Conservation (phyloP, 2,329 filamentous ascomycete species). For the Teratosphaeria pseudoeucalypti region DNA sequence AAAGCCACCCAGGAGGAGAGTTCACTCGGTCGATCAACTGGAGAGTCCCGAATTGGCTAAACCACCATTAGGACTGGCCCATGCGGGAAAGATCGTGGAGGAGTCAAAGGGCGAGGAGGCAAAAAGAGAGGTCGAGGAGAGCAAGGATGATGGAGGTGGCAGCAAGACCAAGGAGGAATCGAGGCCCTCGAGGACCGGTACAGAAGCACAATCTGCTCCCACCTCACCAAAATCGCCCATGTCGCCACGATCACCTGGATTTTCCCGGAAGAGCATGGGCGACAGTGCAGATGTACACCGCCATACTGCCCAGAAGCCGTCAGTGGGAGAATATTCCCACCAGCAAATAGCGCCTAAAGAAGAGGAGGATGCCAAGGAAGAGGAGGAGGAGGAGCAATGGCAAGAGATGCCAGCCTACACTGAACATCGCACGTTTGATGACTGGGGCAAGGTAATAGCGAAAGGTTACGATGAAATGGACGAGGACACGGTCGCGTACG, state of each 20-base stretch:
- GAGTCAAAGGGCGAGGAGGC: constrained; percentile 10
- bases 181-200: neutral
- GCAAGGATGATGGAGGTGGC: constrained; percentile 1
- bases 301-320: constrained; percentile 6
- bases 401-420: constrained; percentile 91
- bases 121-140: constrained; percentile 4
- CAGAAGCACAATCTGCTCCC: neutral
- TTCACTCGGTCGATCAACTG: constrained; percentile 15
- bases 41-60: constrained; percentile 14
- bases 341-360: constrained; percentile 56
- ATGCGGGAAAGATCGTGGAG: constrained; percentile 8
- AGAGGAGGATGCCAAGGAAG: constrained; percentile 40
- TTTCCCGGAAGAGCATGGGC: neutral
- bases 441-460: constrained; percentile 79
- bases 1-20: constrained; percentile 20
- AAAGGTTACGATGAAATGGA: constrained; percentile 61
- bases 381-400: constrained; percentile 60
- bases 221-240: neutral
- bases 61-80: neutral
- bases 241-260: neutral
- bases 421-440: constrained; percentile 89
- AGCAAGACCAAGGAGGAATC: neutral
- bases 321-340: constrained; percentile 66
- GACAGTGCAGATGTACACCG: neutral
- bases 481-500: constrained; percentile 62